Percentiles rank a stretch among this genome's conserved stretches.
These are phyloP conservation scores for Kuraishia capsulata DNA, from an alignment of 805 yeast species.

Conservation along the genomic window DNA sequence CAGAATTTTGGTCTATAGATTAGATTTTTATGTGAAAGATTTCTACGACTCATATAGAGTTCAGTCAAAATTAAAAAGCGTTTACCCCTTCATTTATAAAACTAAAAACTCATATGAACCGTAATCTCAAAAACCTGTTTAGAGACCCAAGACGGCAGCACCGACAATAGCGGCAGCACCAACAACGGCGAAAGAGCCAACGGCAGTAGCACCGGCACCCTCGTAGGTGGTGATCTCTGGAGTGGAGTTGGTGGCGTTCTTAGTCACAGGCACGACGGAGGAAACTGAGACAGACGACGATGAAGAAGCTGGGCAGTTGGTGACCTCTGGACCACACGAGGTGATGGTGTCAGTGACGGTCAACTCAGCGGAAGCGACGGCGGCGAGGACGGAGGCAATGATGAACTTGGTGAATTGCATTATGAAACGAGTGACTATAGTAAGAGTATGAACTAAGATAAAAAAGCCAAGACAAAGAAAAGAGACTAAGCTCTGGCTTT, in stretches of 20 bases:
- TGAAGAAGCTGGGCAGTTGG: conserved; percentile 32
- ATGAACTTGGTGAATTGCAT: conserved; percentile 5
- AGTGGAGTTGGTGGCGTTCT: conserved; percentile 9
- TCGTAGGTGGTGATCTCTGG: conserved; percentile 5
- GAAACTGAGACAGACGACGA: conserved; percentile 34
- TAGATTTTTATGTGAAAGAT: no score
- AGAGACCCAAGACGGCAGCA: conserved; percentile 8
- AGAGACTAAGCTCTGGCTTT: background rate
- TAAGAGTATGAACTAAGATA: background rate
- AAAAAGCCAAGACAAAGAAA: background rate
- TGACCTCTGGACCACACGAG: conserved; percentile 9
- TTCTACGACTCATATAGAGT: no score
- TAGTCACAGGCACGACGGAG: conserved; percentile 37
- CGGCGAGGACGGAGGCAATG: conserved; percentile 12
- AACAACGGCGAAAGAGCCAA: conserved; percentile 10
- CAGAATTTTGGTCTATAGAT: no score
- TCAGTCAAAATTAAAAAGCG: no score
- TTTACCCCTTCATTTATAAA: no score
- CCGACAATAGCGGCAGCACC: conserved; percentile 12
- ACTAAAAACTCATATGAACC: background rate
- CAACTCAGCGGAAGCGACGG: conserved; percentile 18
- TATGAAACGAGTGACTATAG: conserved; percentile 1
- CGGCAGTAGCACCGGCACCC: conserved; percentile 7
- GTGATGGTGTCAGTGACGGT: conserved; percentile 24
- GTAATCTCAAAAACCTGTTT: no score